Percentiles rank a stretch among this genome's conserved stretches.
phyloP scores from a whole-genome alignment of 2,329 filamentous ascomycete species.

The Ilyonectria mors-panacis region DNA sequence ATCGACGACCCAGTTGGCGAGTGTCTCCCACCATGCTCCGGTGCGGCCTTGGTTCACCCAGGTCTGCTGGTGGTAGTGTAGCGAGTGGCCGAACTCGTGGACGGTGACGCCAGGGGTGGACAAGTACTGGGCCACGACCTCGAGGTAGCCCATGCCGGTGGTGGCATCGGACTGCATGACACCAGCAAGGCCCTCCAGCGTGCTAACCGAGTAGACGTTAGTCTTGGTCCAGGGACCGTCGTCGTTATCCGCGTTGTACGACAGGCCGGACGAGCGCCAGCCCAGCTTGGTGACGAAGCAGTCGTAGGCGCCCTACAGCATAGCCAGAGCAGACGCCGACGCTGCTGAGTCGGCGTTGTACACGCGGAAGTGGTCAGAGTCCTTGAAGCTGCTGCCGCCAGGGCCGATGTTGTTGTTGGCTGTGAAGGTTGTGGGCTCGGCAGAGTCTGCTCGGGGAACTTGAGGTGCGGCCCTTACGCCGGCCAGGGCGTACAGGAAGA shows the following conservation, averaged over 20 bases:
- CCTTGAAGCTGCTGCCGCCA: slow-evolving; percentile 50
- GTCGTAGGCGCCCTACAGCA: slow-evolving; percentile 63
- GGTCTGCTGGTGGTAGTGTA: slow-evolving; percentile 61
- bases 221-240: slow-evolving; percentile 61
- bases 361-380: slow-evolving; percentile 59
- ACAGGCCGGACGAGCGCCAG: slow-evolving; percentile 57
- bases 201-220: slow-evolving; percentile 61
- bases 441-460: slow-evolving; percentile 22
- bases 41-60: slow-evolving; percentile 63
- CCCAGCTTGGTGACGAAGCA: slow-evolving; percentile 57
- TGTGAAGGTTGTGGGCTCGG: slow-evolving; percentile 43
- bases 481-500: slow-evolving; percentile 35
- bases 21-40: slow-evolving; percentile 66
- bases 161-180: slow-evolving; percentile 58
- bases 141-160: slow-evolving; percentile 59
- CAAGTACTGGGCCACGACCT: slow-evolving; percentile 59
- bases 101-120: slow-evolving; percentile 58
- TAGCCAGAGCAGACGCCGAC: slow-evolving; percentile 51
- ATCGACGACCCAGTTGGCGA: slow-evolving; percentile 66
- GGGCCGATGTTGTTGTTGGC: slow-evolving; percentile 52
- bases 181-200: slow-evolving; percentile 57
- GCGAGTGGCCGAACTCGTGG: slow-evolving; percentile 65
- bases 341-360: slow-evolving; percentile 47
- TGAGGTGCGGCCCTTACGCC: slow-evolving; percentile 38
- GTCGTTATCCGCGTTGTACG: slow-evolving; percentile 52